Base-by-base conservation (phyloP, 2,329 filamentous ascomycete species). In the Juglanconis sp. region DNA sequence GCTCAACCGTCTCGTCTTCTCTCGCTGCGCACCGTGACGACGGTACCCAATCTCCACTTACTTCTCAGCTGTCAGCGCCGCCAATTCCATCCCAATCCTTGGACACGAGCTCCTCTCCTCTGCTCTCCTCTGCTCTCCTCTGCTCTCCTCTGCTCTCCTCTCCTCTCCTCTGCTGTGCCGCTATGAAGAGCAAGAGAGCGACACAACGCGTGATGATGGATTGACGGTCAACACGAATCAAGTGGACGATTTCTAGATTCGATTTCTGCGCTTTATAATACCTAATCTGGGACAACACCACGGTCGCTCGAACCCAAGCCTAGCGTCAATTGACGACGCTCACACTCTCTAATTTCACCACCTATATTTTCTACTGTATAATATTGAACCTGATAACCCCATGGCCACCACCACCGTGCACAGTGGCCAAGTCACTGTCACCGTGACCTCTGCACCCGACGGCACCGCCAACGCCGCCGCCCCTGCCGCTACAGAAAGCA, bases 401-500 rank as follows among this genome's bases (percentile, higher is more conserved):
- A 57, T 57, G 55, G 47, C 55, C 47, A 44, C 35, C 35, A 10
- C 36, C 13, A 24, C 55, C 24, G 36, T 24, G 8, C 35, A 50
- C 15, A 36, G 34, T 24, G 55, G 55, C 13, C 55, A 57, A 35
- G 53, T 63, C 54, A 63, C 61, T 3, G 57, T 58, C n/a, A 63
- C 61, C 17, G 48, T 63, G 13, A 61, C 57, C 30, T 50, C 51
- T 4, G 48, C 32, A 52, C 24, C 31, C 24, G 4, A 40, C 48
- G 15, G 15, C 60, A 30, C 57, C 17, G 51, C 6, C 11, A 40
- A 46, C 13, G 31, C 53, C 46, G 50, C 50, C 31, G 50, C 36
- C 40, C 36, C 36, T 8, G 42, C 42, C 11, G 52, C 24, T 3
- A 60, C 61, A 9, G 36, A 52, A 30, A 57, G 57, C 50, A 63